Evolutionary conservation across 1,284 basidiomycete species (phyloP), one percentile per base, ranked within the genome.

Genomic region (Moesziomyces aphidis): DNA sequence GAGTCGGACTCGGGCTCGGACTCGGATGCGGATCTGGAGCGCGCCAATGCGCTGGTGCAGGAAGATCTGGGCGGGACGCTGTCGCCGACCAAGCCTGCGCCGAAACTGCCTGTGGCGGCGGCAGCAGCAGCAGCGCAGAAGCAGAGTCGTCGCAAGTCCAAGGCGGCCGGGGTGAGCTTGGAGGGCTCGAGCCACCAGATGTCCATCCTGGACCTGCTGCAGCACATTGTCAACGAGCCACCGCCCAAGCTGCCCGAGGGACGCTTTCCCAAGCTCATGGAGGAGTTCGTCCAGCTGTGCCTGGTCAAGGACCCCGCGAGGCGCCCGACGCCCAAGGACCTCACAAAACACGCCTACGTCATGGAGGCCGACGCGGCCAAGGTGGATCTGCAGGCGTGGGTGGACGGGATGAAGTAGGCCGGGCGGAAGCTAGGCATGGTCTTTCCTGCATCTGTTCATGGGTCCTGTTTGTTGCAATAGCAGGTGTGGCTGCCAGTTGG

Each of bases 171-270:
- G 51, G 94, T 96, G 56, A 91, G 90, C 73, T 87, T 97, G 70
- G 93, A 94, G 81, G 94, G 94, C 43, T 92, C 92, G 4, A 92
- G 91, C 15, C 93, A 92, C 90, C 95, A 94, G 76, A 96, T 99
- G 93, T 93, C 92, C 75, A 99, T 99, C 82, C 88, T 99, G 50
- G 96, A 99, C 86, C 86, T 99, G 42, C 88, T 99, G 81, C 96
- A 99, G 82, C 94, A 97, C 82, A 98, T 99, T 80, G 97, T 99
- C 64, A 95, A 96, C 52, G 83, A 84, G 61, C 81, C 80, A 13
- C 75, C 82, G 36, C 82, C 81, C 9, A 76, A 82, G 56, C 78
- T 80, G 19, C 65, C 75, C 4, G 76, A 73, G 31, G 66, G 66
- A 36, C 55, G 61, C 11, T 84, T 83, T 58, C 68, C 80, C 11